Base-by-base conservation (phyloP, 352 stramenopile genomes). In the Globisporangium uncinulatum region DNA sequence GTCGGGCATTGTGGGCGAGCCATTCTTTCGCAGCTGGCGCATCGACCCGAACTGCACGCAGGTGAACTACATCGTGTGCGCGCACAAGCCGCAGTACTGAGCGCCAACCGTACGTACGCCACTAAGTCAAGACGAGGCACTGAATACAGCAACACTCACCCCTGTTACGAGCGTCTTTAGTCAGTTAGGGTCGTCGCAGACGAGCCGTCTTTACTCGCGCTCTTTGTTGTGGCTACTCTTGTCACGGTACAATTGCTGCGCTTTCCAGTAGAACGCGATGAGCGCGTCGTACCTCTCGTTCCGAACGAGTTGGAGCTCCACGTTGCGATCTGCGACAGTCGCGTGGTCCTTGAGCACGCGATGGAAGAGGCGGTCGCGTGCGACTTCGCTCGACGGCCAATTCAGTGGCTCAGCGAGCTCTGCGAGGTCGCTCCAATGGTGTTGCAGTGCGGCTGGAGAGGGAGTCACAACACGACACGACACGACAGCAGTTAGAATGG, bases 11-110 rank as follows among this genome's bases (percentile, higher is more conserved):
- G 73, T 94, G 11, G 85, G 83, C 32, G 76, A 89, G 47, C 85
- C 83, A 36, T 79, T 93, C 41, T 71, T 81, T 31, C 73, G 73
- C 46, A 85, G 75, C 45, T 94, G 85, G 85, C 73, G 63, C 55
- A 84, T 92, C 51, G 68, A 90, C 55, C 67, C 76, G 17, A 87
- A 73, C 51, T 91, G 78, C 65, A 89, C 74, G 44, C 69, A 73
- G 50, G 66, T 94, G 65, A 94, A 94, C 61, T 94, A 94, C 69
- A 87, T 93, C 61, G 61, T 94, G 52, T 90, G 79, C 48, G 85
- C 83, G 17, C 66, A 76, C 24, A 94, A 92, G 56, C 71, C 74
- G 20, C 51, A 70, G 45, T 58, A 73, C 21, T 62, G 63, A 43
- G 21, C n/a, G 42, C 4, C n/a, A 19, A 7, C 11, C 9, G 7